Base-by-base conservation (phyloP, 2,329 filamentous ascomycete genomes). In the Phyllosticta paracitricarpa region DNA sequence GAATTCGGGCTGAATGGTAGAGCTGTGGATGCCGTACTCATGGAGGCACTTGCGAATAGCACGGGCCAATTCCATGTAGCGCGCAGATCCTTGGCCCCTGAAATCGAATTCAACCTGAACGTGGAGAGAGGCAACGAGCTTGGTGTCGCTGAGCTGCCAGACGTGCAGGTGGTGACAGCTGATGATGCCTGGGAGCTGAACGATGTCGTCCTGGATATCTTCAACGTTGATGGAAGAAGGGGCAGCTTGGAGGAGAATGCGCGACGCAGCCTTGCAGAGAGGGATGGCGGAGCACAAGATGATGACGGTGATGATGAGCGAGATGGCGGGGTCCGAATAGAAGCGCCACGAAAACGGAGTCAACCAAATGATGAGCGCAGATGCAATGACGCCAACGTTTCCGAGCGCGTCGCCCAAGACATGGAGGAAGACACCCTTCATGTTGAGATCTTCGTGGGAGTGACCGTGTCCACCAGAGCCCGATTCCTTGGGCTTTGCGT, bases 131-230 rank as follows among this genome's bases (percentile, higher is more conserved):
- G 94, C 93, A 48, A 99, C 88, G 35, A 96, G 81, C 78, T 97
- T 96, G 58, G 91, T 94, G 71, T 97, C 93, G 17, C 89, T 96
- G 35, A 99, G 83, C 74, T 97, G 93, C 94, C 94, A 99, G 64
- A 99, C 91, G 72, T 99, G 94, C 24, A 99, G 82, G 73, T 99
- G 93, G 75, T 99, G 94, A 70, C 91, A 96, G 72, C 89, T 91
- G 64, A 94, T 80, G 56, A 99, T 89, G 52, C 92, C 92, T 0
- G 89, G 88, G 5, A 99, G 84, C 17, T 83, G 78, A 70, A 92
- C 84, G 59, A 99, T 96, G 72, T 99, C 94, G 66, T 93, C 87
- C 66, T 91, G 89, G 74, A 99, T 93, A 63, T 97, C 89, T 65
- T 92, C 88, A 61, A 97, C 84, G 67, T 87, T 87, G 68, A 99